These are phyloP conservation scores for Phoenix dactylifera DNA, from an alignment of 176 grass and related monocot genomes.

Conservation along the genomic window DNA sequence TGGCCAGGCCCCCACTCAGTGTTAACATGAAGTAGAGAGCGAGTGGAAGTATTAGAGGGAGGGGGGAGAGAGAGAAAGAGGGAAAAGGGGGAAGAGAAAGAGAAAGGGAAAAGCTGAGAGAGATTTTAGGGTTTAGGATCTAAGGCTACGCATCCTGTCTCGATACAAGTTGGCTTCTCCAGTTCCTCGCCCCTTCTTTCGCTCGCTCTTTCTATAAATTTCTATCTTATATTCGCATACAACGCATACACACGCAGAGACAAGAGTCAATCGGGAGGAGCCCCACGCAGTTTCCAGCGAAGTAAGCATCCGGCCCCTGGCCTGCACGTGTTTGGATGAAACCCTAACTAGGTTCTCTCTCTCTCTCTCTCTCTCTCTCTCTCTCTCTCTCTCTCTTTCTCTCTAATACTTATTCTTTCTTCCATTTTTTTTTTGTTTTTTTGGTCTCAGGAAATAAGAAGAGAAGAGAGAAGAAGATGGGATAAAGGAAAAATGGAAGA, in stretches of 20 bases:
- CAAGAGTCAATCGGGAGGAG: constrained; percentile 18
- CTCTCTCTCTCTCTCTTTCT: background rate
- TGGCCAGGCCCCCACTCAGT: constrained; percentile 12
- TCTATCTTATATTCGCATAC: background rate
- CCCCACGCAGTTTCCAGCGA: constrained; percentile 16
- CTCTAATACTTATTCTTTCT: constrained; percentile 8
- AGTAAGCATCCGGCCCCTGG: constrained; percentile 11
- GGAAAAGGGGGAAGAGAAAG: background rate
- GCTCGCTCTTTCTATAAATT: background rate
- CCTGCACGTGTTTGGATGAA: constrained; percentile 8
- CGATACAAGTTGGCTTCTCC: no score
- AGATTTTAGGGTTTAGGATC: constrained; percentile 13
- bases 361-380: background rate
- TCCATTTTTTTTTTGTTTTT: background rate
- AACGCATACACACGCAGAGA: background rate
- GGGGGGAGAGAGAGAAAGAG: constrained; percentile 4
- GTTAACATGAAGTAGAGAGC: constrained; percentile 4
- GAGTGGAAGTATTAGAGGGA: background rate
- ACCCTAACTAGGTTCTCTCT: constrained; percentile 5
- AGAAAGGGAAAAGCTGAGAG: background rate
- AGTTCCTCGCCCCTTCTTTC: background rate
- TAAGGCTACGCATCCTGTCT: background rate
- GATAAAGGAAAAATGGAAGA: no score
- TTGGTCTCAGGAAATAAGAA: background rate
- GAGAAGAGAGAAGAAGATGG: no score